A percentile compares a stretch with the other conserved stretches of the same genome.
Evolutionary conservation across 148 eudicot species (phyloP).

Genomic region (Rhododendron griersonianum): DNA sequence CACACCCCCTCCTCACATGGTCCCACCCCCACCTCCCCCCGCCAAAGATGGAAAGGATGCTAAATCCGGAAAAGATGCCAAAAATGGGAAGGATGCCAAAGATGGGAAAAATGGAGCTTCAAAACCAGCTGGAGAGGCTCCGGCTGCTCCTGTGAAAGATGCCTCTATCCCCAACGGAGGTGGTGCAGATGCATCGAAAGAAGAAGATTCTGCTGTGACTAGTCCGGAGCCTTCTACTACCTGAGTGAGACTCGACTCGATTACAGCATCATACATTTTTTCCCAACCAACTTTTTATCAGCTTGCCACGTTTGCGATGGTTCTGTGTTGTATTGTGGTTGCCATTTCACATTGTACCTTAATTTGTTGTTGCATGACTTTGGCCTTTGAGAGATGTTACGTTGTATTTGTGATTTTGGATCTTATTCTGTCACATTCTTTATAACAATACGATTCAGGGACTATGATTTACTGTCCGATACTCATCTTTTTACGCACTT

Average conservation of each 20-base stretch:
- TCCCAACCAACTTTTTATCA: background rate
- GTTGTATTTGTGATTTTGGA: conserved; percentile 7
- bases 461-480: background rate
- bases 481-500: background rate
- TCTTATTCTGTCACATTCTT: conserved; percentile 9
- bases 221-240: conserved; percentile 34
- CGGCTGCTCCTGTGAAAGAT: conserved; percentile 26
- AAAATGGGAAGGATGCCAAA: conserved; percentile 30
- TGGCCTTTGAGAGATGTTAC: background rate
- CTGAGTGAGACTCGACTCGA: conserved; percentile 11
- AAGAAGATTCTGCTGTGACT: conserved; percentile 35
- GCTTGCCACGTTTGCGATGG: background rate
- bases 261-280: background rate
- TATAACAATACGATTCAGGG: background rate
- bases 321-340: conserved; percentile 2
- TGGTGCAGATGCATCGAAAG: conserved; percentile 22
- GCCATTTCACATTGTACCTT: conserved; percentile 1
- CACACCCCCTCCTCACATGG: conserved; percentile 94
- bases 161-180: conserved; percentile 33
- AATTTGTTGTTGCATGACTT: background rate
- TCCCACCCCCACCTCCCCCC: conserved; percentile 72
- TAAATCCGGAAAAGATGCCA: conserved; percentile 21
- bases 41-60: conserved; percentile 48
- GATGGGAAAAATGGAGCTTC: conserved; percentile 30
- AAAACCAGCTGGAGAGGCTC: conserved; percentile 14